A percentile compares a stretch with the other conserved stretches of the same genome.
phyloP scores from a whole-genome alignment of 2,329 filamentous ascomycete species.

The Penicillium verrucosum region DNA sequence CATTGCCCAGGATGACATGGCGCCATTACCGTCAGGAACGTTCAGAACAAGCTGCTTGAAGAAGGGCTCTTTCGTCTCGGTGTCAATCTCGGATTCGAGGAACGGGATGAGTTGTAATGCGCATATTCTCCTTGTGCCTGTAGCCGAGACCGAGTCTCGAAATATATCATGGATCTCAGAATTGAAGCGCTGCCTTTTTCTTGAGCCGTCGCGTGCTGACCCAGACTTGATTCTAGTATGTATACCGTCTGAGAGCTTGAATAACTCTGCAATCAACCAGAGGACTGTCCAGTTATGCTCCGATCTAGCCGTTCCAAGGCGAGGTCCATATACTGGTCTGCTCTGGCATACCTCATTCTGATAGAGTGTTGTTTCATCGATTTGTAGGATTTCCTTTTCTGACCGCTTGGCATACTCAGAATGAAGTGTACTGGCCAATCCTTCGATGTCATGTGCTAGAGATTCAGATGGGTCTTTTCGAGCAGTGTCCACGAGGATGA shows the following conservation, averaged over 20 bases:
- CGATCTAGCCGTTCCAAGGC: conserved; percentile 34
- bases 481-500: conserved; percentile 51
- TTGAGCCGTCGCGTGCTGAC: conserved; percentile 18
- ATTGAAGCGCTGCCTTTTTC: conserved; percentile 37
- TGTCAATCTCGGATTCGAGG: conserved; percentile 44
- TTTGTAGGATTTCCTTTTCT: conserved; percentile 68
- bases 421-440: conserved; percentile 69
- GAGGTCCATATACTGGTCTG: conserved; percentile 35
- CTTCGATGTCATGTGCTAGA: conserved; percentile 52
- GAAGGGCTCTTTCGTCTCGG: conserved; percentile 54
- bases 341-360: conserved; percentile 34
- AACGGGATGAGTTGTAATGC: conserved; percentile 57
- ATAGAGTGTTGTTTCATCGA: conserved; percentile 70
- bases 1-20: conserved; percentile 75
- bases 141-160: conserved; percentile 35
- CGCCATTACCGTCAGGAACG: conserved; percentile 66
- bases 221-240: conserved; percentile 9
- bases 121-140: conserved; percentile 43
- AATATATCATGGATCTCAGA: conserved; percentile 38
- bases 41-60: conserved; percentile 58
- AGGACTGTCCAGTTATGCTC: conserved; percentile 42
- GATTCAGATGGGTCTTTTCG: conserved; percentile 38
- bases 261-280: conserved; percentile 39
- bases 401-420: conserved; percentile 71
- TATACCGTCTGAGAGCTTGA: conserved; percentile 38